Evolutionary conservation across 768 basidiomycete genomes (phyloP).

Genomic region (Auriscalpium vulgare): DNA sequence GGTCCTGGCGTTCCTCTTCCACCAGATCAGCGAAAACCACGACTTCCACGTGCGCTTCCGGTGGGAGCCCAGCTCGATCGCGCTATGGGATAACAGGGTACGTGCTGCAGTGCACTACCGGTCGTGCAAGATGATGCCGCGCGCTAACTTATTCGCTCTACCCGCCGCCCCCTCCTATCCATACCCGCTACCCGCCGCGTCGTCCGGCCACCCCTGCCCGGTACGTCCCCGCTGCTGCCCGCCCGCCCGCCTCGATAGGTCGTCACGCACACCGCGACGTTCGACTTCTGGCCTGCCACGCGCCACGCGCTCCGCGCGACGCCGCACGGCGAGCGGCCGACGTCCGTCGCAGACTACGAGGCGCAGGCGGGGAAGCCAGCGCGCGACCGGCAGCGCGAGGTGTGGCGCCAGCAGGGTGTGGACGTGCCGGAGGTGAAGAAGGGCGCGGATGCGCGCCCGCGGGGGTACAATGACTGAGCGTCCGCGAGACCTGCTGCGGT

Average conservation of each 20-base stretch:
- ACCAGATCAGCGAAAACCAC: slow-evolving; percentile 58
- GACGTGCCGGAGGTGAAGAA: slow-evolving; percentile 26
- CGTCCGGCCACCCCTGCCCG: background rate
- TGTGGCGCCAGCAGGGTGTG: slow-evolving; percentile 63
- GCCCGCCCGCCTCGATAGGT: slow-evolving; percentile 30
- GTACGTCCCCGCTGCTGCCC: background rate
- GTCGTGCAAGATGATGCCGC: background rate
- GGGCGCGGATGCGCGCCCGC: slow-evolving; percentile 28
- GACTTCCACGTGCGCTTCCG: slow-evolving; percentile 73
- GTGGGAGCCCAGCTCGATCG: slow-evolving; percentile 71
- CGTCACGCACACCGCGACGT: slow-evolving; percentile 71
- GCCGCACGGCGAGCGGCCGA: slow-evolving; percentile 72
- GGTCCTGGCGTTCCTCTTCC: slow-evolving; percentile 63
- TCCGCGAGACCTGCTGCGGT: no score
- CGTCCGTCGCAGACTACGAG: slow-evolving; percentile 69
- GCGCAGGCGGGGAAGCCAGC: slow-evolving; percentile 54
- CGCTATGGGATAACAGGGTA: slow-evolving; percentile 88
- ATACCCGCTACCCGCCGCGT: background rate
- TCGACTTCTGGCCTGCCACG: slow-evolving; percentile 73
- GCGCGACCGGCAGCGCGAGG: slow-evolving; percentile 64
- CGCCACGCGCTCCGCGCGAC: slow-evolving; percentile 78
- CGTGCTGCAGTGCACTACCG: no score
- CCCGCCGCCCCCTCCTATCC: background rate
- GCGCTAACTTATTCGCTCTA: background rate
- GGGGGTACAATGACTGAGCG: slow-evolving; percentile 65